Percentiles rank a stretch among this genome's conserved stretches.
These are phyloP conservation scores for Lasiodiplodia sp. DNA, from an alignment of 2,329 filamentous ascomycete genomes.

Conservation along the genomic window DNA sequence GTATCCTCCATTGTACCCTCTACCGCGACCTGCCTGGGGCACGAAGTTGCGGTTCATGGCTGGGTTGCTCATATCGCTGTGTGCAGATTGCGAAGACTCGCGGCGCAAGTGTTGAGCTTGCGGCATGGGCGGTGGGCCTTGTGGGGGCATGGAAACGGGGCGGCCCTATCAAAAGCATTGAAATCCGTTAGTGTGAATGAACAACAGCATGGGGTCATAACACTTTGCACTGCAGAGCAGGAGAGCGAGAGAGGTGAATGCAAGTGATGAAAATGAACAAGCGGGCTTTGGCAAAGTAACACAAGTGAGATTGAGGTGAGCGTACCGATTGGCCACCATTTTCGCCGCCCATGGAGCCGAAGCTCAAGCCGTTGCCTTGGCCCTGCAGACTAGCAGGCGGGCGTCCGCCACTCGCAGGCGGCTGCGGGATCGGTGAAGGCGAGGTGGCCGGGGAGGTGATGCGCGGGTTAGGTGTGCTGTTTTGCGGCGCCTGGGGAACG, in stretches of 20 bases:
- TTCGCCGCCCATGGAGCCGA: conserved; percentile 83
- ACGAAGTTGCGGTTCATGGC: conserved; percentile 49
- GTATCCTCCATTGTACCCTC: conserved; percentile 59
- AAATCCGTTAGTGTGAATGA: conserved; percentile 23
- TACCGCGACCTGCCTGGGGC: conserved; percentile 57
- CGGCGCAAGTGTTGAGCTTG: conserved; percentile 82
- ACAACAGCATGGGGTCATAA: conserved; percentile 2
- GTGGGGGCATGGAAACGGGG: conserved; percentile 66
- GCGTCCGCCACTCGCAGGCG: conserved; percentile 80
- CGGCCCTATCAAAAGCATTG: conserved; percentile 65
- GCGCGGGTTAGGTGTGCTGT: conserved; percentile 70
- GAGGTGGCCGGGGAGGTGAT: conserved; percentile 86
- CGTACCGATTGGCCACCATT: conserved; percentile 73
- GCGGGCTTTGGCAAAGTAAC: not conserved
- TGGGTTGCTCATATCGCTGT: conserved; percentile 74
- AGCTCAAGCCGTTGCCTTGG: conserved; percentile 74
- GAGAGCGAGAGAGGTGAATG: not conserved
- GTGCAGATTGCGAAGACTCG: conserved; percentile 83
- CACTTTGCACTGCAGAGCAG: not conserved
- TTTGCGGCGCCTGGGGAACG: conserved; percentile 72
- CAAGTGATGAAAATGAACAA: not conserved
- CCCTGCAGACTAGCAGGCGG: conserved; percentile 79
- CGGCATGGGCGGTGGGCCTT: conserved; percentile 47
- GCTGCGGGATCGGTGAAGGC: conserved; percentile 91
- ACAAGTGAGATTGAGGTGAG: conserved; percentile 34